Evolutionary conservation across 306 rosid genomes (phyloP).

Genomic region (Myrica gale): DNA sequence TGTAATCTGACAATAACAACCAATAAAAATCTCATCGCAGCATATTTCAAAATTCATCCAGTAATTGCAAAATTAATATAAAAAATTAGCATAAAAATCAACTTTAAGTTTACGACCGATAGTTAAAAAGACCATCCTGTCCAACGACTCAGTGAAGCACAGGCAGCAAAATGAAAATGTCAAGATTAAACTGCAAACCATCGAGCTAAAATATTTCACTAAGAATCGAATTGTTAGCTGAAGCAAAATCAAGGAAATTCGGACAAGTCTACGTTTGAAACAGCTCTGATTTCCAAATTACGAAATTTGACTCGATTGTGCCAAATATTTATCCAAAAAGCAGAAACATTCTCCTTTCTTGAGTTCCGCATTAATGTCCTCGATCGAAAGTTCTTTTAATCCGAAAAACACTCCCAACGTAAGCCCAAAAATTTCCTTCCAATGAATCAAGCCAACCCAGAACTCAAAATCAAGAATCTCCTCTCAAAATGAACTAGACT

Average conservation of each 20-base stretch:
- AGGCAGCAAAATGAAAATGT: background rate
- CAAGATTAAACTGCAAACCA: background rate
- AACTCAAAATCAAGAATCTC: background rate
- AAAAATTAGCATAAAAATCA: background rate
- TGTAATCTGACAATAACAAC: background rate
- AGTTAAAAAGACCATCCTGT: background rate
- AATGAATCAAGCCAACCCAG: background rate
- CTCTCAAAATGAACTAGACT: background rate
- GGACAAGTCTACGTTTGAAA: background rate
- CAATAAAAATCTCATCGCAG: background rate
- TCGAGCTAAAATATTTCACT: background rate
- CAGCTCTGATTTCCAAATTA: background rate
- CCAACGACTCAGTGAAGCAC: background rate
- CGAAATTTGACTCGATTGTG: background rate
- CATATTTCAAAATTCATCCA: background rate
- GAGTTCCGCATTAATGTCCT: background rate
- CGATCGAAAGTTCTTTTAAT: background rate
- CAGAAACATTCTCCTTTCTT: background rate
- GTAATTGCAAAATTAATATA: background rate
- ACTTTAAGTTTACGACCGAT: background rate
- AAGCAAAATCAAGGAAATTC: background rate
- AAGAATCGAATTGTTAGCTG: background rate
- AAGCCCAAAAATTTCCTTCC: background rate
- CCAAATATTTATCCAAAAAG: background rate
- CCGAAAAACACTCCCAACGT: background rate